Evolutionary conservation across 768 basidiomycete genomes (phyloP), one percentile per base, ranked within the genome.

Genomic region (Leucosporidium creatinivorum): DNA sequence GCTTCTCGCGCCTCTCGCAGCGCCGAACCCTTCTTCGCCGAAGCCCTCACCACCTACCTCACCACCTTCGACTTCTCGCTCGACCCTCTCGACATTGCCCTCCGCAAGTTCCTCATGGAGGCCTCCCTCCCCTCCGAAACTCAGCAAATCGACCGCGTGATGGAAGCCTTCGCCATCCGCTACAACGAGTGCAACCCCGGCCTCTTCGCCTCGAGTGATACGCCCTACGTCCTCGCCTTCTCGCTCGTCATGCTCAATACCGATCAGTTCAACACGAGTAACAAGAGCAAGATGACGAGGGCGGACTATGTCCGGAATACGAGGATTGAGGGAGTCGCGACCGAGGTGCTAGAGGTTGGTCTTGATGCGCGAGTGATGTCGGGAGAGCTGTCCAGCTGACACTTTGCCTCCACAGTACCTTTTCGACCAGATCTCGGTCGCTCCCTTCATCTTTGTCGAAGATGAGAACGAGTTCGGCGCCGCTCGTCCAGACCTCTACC

Each of bases 211-310:
- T 96, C 75, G 87, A 94, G 65, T 62, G 70, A 72, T 31, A 51
- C 65, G 74, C 89, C 94, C 17, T 97, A 98, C 79, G 89, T 98
- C 61, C 81, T 98, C 57, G 92, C 94, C 18, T 98, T 97, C 80
- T 97, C 94, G 74, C 81, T 97, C 76, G 96, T 98, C 74, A 98
- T 99, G 94, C 82, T 75, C 58, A 93, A 98, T 77, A 99, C 96
- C 23, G 96, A 99, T 76, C 90, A 88, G 8, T 98, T 98, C 82
- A 99, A 99, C 80, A 90, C 88, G 79, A 91, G 90, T 69, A 98
- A 98, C 80, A 97, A 89, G 80, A 87, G 86, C 61, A 98, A 98
- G 80, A 99, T 99, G 96, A 85, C 88, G 48, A 97, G 94, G 77
- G 82, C 85, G 2, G 93, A 94, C 76, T 99, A 98, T 76, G 81